These are phyloP conservation scores for Lepraria neglecta DNA, from an alignment of 495 filamentous ascomycete species.

Conservation along the genomic window DNA sequence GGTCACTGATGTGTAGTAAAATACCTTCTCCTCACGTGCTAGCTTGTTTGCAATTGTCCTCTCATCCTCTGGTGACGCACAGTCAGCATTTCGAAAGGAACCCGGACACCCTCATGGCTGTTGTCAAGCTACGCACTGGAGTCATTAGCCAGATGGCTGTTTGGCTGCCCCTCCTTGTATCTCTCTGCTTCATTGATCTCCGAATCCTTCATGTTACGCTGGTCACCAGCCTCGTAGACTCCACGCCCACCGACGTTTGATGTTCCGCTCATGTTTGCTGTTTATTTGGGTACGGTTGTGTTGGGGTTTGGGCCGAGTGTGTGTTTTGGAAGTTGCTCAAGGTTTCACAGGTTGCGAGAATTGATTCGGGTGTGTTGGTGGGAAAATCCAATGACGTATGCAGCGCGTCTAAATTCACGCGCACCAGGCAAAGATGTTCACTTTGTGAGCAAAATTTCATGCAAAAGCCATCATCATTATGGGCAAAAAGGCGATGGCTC, in stretches of 20 bases:
- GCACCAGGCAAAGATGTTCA: too few relatives aligned
- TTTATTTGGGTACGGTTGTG: neutral
- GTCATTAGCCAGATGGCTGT: conserved; percentile 63
- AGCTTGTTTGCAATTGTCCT: conserved; percentile 74
- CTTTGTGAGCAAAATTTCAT: too few relatives aligned
- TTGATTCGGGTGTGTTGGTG: neutral
- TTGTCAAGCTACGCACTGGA: conserved; percentile 49
- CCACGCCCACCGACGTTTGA: conserved; percentile 48
- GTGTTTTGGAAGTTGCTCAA: neutral
- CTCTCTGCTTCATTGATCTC: conserved; percentile 48
- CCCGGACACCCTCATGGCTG: neutral
- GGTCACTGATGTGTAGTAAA: neutral
- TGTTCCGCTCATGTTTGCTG: conserved; percentile 30
- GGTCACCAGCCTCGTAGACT: conserved; percentile 64
- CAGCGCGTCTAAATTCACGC: neutral
- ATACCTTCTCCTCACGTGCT: conserved; percentile 51
- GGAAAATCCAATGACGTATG: too few relatives aligned
- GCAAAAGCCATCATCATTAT: too few relatives aligned
- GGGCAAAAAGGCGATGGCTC: too few relatives aligned
- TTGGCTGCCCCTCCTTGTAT: conserved; percentile 60
- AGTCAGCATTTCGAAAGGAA: neutral
- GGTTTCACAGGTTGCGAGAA: neutral
- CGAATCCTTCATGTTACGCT: conserved; percentile 55
- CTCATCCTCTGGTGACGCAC: conserved; percentile 56
- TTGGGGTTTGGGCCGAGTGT: neutral